These are phyloP conservation scores for Calocera viscosa DNA, from an alignment of 768 basidiomycete genomes.

Conservation along the genomic window DNA sequence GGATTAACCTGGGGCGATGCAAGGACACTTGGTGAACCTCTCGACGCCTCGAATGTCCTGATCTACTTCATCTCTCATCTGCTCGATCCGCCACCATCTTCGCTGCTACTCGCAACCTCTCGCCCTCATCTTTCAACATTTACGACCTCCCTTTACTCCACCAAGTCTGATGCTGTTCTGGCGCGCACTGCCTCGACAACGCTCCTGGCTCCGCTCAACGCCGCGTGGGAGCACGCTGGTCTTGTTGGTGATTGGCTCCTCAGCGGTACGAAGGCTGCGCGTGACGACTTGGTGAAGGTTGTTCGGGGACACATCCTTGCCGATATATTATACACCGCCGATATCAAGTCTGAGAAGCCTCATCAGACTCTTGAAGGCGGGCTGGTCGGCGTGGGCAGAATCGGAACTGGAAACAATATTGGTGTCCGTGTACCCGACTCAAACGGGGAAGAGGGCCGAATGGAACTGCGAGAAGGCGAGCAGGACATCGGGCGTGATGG, in stretches of 20 bases:
- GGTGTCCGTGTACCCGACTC: slow-evolving; percentile 8
- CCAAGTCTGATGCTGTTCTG: slow-evolving; percentile 42
- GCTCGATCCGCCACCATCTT: slow-evolving; percentile 67
- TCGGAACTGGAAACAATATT: slow-evolving; percentile 23
- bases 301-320: slow-evolving; percentile 78
- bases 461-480: slow-evolving; percentile 11
- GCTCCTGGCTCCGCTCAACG: slow-evolving; percentile 76
- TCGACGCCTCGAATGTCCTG: slow-evolving; percentile 60
- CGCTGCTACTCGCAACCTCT: slow-evolving; percentile 68
- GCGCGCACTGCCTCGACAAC: slow-evolving; percentile 56
- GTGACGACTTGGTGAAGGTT: slow-evolving; percentile 67
- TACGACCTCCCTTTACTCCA: slow-evolving; percentile 50
- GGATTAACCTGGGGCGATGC: slow-evolving; percentile 72
- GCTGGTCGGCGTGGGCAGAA: slow-evolving; percentile 51
- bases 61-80: slow-evolving; percentile 85
- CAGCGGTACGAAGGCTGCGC: slow-evolving; percentile 46
- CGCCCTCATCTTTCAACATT: slow-evolving; percentile 79
- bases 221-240: slow-evolving; percentile 80
- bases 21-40: slow-evolving; percentile 67
- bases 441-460: slow-evolving; percentile 18
- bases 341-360: slow-evolving; percentile 19
- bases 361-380: slow-evolving; percentile 68
- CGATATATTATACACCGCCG: slow-evolving; percentile 57
- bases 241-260: slow-evolving; percentile 82
- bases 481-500: slow-evolving; percentile 21